Evolutionary conservation across 495 filamentous ascomycete genomes (phyloP), one percentile per base, ranked within the genome.

Genomic region (Hyaloscypha variabilis): DNA sequence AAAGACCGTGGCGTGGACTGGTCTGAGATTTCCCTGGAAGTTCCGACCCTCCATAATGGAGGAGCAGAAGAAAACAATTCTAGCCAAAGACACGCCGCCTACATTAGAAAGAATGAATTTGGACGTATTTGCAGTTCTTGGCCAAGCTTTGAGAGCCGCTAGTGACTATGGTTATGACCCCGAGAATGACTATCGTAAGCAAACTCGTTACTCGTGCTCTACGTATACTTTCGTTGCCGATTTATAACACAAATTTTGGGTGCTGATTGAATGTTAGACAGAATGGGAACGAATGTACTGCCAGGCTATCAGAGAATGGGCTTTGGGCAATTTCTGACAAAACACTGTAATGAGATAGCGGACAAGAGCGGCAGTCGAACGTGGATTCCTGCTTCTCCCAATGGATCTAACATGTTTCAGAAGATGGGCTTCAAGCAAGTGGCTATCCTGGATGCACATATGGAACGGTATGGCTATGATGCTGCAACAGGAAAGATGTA

Each of bases 101-200:
- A 0, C 24, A 25, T 23, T 62, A 2, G 57, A 65, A 14, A 59
- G 51, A 11, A 62, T 65, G 62, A 50, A 39, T 34, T 8, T 53
- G 14, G 62, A 62, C 3, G 67, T 36, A 6, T 17, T 65, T 21
- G 23, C 3, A 21, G 58, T 42, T 14, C 21, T 65, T 28, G 39
- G 46, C 5, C 29, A 29, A 11, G 34, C 14, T 6, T 21, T 69
- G 11, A 25, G 26, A 2, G n/a, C 13, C 46, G 26, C 57, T 8
- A 25, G 5, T 19, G 19, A 49, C 19, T 36, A 64, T 65, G 67
- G 62, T 2, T 69, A 65, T 51, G 58, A 69, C 23, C 50, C 53
- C 2, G 62, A 69, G 51, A 51, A n/a, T 6, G 62, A 69, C 31
- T 69, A 62, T 39, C 67, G 61, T 68, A 36, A 42, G 66, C 4